These are phyloP conservation scores for Mycena amicta DNA, from an alignment of 768 basidiomycete genomes.

Conservation along the genomic window DNA sequence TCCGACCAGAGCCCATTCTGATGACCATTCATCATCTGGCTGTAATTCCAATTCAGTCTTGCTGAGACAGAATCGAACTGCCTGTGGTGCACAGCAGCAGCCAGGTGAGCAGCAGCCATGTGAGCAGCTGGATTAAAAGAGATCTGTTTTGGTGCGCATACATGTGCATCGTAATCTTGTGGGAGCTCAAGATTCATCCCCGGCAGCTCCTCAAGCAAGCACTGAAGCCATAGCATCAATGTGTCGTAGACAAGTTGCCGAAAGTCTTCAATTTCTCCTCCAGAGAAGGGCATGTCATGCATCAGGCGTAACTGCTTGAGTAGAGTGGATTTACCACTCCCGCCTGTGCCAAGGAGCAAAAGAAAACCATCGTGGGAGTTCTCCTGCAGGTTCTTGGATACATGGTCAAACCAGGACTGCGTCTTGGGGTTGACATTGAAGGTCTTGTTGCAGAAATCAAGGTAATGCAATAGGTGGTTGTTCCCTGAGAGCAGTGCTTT, in stretches of 20 bases:
- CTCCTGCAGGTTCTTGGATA: no score
- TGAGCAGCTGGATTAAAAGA: neutral
- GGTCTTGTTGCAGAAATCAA: no score
- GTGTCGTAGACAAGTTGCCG: slow-evolving; percentile 94
- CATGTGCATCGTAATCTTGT: slow-evolving; percentile 37
- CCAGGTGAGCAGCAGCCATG: neutral
- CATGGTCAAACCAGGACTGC: no score
- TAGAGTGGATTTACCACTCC: slow-evolving; percentile 92
- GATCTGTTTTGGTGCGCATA: neutral
- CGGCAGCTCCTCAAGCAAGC: slow-evolving; percentile 85
- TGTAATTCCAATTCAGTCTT: neutral
- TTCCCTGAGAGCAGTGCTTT: no score
- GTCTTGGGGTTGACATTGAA: no score
- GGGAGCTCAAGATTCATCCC: slow-evolving; percentile 78
- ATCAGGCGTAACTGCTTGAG: slow-evolving; percentile 99
- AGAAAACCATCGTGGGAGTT: no score
- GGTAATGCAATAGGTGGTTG: no score
- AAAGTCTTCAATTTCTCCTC: slow-evolving; percentile 83
- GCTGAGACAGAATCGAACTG: neutral
- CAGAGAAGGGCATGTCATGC: slow-evolving; percentile 81
- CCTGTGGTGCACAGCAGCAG: neutral
- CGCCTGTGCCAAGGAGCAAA: slow-evolving; percentile 88
- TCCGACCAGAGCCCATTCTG: neutral
- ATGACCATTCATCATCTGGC: neutral
- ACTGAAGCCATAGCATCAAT: slow-evolving; percentile 80